Percentiles rank a stretch among this genome's conserved stretches.
Conservation (phyloP, 345 rosid species). For the Eutrema yunnanense region DNA sequence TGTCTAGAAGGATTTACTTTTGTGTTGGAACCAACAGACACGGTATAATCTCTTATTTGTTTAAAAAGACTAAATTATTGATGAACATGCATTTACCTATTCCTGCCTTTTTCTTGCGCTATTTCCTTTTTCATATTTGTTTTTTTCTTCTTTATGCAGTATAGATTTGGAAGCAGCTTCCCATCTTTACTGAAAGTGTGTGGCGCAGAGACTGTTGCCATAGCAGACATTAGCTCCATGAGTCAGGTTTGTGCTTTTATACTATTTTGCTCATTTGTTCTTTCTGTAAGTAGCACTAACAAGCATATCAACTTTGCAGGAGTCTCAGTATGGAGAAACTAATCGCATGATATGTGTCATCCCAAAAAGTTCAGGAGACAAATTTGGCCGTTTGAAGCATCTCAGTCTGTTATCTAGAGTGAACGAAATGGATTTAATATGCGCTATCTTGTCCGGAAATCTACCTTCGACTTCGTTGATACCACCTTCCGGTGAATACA, state of each 20-base stretch:
- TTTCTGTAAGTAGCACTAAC: not conserved
- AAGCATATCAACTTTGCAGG: conserved; percentile 36
- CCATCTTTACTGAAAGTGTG: conserved; percentile 38
- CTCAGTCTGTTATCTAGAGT: conserved; percentile 51
- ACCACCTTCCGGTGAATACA: conserved; percentile 51
- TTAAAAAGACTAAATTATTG: not conserved
- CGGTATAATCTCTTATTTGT: conserved; percentile 40
- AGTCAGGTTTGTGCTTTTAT: conserved; percentile 50
- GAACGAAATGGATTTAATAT: conserved; percentile 59
- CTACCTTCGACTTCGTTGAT: conserved; percentile 51
- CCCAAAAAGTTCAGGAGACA: conserved; percentile 47
- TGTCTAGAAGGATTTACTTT: conserved; percentile 67
- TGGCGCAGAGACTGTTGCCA: conserved; percentile 55
- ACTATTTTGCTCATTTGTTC: conserved; percentile 2
- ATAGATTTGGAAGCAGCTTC: conserved; percentile 52
- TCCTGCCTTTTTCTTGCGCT: not conserved
- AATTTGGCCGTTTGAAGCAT: conserved; percentile 40
- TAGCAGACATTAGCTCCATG: conserved; percentile 50
- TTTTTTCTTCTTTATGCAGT: conserved; percentile 41
- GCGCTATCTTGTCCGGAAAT: conserved; percentile 65
- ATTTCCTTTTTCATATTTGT: not conserved
- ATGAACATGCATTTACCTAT: not conserved
- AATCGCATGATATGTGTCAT: conserved; percentile 43
- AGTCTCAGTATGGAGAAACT: conserved; percentile 39
- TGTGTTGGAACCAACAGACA: conserved; percentile 50